These are phyloP conservation scores for Tetrapisispora namnaoensis DNA, from an alignment of 805 yeast genomes.

Conservation along the genomic window DNA sequence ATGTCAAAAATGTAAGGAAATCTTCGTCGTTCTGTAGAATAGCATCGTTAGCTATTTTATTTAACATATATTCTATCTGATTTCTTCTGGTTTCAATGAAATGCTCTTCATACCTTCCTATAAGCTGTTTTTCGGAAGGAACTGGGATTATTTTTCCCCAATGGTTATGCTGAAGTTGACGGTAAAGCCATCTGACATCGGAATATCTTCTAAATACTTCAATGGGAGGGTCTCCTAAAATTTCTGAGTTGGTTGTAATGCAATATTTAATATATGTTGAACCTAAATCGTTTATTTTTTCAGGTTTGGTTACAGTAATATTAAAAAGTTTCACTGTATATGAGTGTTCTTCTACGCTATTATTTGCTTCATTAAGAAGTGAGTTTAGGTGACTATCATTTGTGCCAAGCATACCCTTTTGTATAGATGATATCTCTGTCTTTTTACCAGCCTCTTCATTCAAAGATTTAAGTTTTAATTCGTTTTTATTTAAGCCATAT, in stretches of 20 bases:
- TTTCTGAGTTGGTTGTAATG: conserved; percentile 48
- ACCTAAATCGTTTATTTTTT: conserved; percentile 82
- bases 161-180: conserved; percentile 73
- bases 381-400: not conserved
- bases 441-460: not conserved
- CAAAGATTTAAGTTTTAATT: not conserved
- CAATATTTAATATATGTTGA: conserved; percentile 82
- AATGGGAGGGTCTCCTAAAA: conserved; percentile 31
- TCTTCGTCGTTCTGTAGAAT: conserved; percentile 61
- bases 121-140: conserved; percentile 88
- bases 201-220: conserved; percentile 76
- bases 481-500: too few species aligned
- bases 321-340: conserved; percentile 30
- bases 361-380: not conserved
- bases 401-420: not conserved
- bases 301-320: conserved; percentile 79
- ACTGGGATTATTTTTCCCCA: conserved; percentile 92
- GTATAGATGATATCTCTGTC: not conserved
- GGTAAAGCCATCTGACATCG: conserved; percentile 91
- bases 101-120: conserved; percentile 84
- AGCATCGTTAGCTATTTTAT: conserved; percentile 50
- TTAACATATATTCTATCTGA: conserved; percentile 79
- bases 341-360: not conserved
- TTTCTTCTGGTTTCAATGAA: conserved; percentile 79
- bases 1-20: conserved; percentile 65